These are phyloP conservation scores for Lactuca saligna DNA, from an alignment of 129 eudicot species.

Conservation along the genomic window DNA sequence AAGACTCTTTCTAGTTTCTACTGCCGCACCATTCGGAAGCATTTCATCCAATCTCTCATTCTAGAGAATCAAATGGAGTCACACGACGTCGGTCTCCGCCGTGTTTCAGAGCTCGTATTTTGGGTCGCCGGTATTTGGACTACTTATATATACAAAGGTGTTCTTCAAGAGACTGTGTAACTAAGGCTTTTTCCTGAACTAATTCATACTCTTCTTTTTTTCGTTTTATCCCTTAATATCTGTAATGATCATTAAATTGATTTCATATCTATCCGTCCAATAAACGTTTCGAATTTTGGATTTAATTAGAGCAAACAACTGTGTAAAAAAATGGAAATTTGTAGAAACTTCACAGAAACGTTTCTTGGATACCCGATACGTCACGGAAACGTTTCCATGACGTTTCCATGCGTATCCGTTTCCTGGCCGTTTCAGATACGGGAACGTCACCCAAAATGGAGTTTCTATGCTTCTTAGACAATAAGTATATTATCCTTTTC, in stretches of 20 bases:
- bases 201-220: neutral
- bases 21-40: neutral
- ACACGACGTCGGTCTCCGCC: conserved; percentile 79
- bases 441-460: too few species aligned
- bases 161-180: conserved; percentile 96
- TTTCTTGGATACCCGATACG: too few species aligned
- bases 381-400: too few species aligned
- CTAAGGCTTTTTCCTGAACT: conserved; percentile 26
- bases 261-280: neutral
- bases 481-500: too few species aligned
- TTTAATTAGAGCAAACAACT: neutral
- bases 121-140: conserved; percentile 97
- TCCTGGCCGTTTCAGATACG: too few species aligned
- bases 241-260: neutral
- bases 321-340: too few species aligned
- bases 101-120: conserved; percentile 64
- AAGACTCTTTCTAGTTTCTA: too few species aligned
- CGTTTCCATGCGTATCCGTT: too few species aligned
- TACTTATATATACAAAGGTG: conserved; percentile 92
- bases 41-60: neutral
- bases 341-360: too few species aligned
- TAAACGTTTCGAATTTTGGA: neutral
- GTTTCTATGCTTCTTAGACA: too few species aligned
- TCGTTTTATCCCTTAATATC: neutral
- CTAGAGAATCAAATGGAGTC: conserved; percentile 56